phyloP scores from a whole-genome alignment of 2,329 filamentous ascomycete species.

The Cytospora schulzeri region DNA sequence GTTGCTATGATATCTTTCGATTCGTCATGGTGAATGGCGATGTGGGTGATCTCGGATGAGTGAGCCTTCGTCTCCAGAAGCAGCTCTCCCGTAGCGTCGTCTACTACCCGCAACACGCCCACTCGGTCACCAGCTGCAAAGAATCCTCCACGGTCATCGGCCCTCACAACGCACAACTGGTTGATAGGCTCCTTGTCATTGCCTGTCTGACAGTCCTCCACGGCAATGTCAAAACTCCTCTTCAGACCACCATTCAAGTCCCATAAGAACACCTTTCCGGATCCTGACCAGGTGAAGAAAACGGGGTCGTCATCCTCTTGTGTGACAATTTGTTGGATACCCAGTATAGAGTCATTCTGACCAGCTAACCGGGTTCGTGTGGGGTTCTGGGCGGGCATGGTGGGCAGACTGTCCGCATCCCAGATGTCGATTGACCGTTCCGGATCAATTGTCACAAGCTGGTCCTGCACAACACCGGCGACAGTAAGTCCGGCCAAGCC shows the following conservation, averaged over 20 bases:
- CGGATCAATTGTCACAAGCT: constrained; percentile 74
- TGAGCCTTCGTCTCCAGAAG: constrained; percentile 81
- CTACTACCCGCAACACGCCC: constrained; percentile 75
- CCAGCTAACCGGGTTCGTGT: constrained; percentile 61
- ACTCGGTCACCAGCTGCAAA: constrained; percentile 85
- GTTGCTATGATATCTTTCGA: constrained; percentile 72
- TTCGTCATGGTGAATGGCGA: constrained; percentile 69
- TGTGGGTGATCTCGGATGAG: constrained; percentile 78
- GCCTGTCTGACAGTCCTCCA: constrained; percentile 63
- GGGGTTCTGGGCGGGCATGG: constrained; percentile 40
- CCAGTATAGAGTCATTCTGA: constrained; percentile 68
- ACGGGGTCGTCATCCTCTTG: constrained; percentile 65
- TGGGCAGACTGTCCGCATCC: constrained; percentile 49
- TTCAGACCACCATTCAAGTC: constrained; percentile 69
- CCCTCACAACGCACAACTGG: constrained; percentile 61
- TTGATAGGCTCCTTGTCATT: constrained; percentile 57
- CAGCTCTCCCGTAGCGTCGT: constrained; percentile 62
- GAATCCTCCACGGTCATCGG: constrained; percentile 62
- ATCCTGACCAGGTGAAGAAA: constrained; percentile 88
- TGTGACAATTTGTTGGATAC: constrained; percentile 66
- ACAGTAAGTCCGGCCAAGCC: constrained; percentile 57
- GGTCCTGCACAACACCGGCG: constrained; percentile 67
- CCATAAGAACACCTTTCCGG: constrained; percentile 84
- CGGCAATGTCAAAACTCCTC: constrained; percentile 63
- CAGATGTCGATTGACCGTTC: constrained; percentile 74